Conservation (phyloP, 768 basidiomycete genomes). For the Panaeolus papilionaceus region DNA sequence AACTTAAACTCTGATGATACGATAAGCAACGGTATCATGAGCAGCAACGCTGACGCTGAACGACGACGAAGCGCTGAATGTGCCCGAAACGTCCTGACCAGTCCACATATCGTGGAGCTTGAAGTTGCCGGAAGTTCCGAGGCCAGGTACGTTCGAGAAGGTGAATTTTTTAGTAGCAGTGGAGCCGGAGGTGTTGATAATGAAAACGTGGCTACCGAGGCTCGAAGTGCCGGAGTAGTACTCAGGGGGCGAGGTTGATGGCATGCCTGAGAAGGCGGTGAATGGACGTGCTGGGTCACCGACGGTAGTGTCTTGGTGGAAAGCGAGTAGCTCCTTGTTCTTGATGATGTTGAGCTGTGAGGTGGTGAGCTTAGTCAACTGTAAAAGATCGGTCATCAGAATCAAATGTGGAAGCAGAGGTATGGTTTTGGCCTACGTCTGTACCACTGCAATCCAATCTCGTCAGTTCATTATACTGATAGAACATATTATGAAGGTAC, state of each 20-base stretch:
- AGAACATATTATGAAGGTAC: slow-evolving; percentile 14
- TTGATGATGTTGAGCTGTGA: slow-evolving; percentile 55
- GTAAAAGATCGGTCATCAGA: slow-evolving; percentile 19
- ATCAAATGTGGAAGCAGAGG: neutral
- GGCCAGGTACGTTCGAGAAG: slow-evolving; percentile 52
- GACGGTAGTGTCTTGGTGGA: slow-evolving; percentile 54
- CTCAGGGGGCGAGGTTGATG: slow-evolving; percentile 53
- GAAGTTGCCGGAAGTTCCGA: slow-evolving; percentile 42
- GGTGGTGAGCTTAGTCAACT: slow-evolving; percentile 48
- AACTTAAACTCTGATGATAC: slow-evolving; percentile 36
- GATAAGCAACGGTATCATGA: slow-evolving; percentile 60
- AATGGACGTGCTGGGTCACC: slow-evolving; percentile 57
- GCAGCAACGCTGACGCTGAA: slow-evolving; percentile 49
- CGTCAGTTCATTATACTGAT: neutral
- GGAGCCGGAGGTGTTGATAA: slow-evolving; percentile 52
- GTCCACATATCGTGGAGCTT: slow-evolving; percentile 64
- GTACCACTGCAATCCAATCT: slow-evolving; percentile 38
- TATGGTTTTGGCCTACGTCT: slow-evolving; percentile 35
- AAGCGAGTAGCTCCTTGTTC: slow-evolving; percentile 58
- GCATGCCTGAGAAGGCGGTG: slow-evolving; percentile 43
- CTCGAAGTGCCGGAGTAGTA: slow-evolving; percentile 56
- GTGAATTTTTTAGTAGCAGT: slow-evolving; percentile 51
- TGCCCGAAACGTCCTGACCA: slow-evolving; percentile 47
- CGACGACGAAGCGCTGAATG: slow-evolving; percentile 37
- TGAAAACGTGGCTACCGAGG: slow-evolving; percentile 59